Conservation (phyloP, 2,329 filamentous ascomycete genomes). For the Aspergillus aculeatus region DNA sequence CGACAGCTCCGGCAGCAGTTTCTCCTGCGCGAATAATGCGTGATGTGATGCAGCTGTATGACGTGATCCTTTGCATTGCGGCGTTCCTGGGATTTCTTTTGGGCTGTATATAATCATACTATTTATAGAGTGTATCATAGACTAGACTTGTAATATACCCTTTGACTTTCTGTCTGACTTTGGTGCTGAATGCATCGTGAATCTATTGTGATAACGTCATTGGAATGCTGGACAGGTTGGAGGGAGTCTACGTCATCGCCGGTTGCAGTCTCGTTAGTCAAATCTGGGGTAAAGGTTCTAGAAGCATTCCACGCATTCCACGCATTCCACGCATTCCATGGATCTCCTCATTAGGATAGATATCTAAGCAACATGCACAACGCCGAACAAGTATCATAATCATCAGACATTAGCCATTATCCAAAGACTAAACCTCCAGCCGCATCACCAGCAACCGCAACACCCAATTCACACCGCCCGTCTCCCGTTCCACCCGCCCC, state of each 20-base stretch:
- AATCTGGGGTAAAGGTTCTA: too few relatives aligned
- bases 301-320: too few relatives aligned
- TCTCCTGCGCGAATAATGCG: constrained; percentile 18
- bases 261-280: neutral
- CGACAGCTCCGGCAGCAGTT: constrained; percentile 9
- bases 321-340: too few relatives aligned
- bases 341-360: too few relatives aligned
- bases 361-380: too few relatives aligned
- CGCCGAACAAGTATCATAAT: too few relatives aligned
- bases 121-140: constrained; percentile 4
- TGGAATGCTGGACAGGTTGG: too few relatives aligned
- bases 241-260: neutral
- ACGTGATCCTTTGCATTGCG: too few relatives aligned
- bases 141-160: constrained; percentile 6
- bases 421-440: neutral
- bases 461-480: constrained; percentile 6
- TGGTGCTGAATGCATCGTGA: neutral
- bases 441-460: constrained; percentile 4
- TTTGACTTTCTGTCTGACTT: neutral
- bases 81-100: too few relatives aligned
- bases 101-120: neutral
- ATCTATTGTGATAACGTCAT: too few relatives aligned
- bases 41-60: too few relatives aligned
- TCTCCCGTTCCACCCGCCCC: constrained; percentile 1
- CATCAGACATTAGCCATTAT: too few relatives aligned